Conservation (phyloP, 495 filamentous ascomycete species). For the Neurospora sp. region DNA sequence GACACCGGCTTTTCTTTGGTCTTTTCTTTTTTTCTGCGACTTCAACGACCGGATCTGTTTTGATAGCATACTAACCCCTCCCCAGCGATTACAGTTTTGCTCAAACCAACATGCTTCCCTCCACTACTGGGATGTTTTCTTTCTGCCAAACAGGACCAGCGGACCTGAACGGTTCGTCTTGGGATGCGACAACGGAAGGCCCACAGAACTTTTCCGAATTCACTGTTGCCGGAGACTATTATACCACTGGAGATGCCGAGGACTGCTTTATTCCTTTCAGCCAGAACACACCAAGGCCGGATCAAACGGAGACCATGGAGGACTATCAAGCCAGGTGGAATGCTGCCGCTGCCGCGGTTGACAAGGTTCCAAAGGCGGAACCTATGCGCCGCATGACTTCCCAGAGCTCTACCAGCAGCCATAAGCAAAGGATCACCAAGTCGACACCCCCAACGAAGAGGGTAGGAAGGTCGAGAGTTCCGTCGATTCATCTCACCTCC, state of each 20-base stretch:
- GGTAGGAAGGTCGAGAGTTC: constrained; percentile 30
- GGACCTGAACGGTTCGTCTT: constrained; percentile 39
- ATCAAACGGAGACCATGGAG: constrained; percentile 35
- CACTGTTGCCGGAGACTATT: constrained; percentile 23
- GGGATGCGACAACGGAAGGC: constrained; percentile 42
- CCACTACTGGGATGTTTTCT: constrained; percentile 40
- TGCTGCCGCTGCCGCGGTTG: constrained; percentile 22
- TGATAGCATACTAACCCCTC: constrained; percentile 42
- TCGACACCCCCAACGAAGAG: constrained; percentile 27
- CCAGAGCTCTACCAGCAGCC: constrained; percentile 36
- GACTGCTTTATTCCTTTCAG: constrained; percentile 39
- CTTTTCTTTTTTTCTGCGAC: constrained; percentile 15
- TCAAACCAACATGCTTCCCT: constrained; percentile 37
- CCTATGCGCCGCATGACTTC: constrained; percentile 40
- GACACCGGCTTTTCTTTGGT: constrained; percentile 24
- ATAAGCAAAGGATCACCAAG: constrained; percentile 38
- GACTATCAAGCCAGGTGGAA: constrained; percentile 37
- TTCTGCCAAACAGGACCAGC: constrained; percentile 45
- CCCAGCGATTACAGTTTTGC: constrained; percentile 43
- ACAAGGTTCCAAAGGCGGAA: constrained; percentile 30
- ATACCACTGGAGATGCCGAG: constrained; percentile 32
- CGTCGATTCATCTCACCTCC: constrained; percentile 31
- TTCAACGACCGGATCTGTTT: constrained; percentile 19
- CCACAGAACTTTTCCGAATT: constrained; percentile 42
- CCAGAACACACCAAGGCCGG: constrained; percentile 40